phyloP scores from a whole-genome alignment of 768 basidiomycete genomes.

The Pleurotus djamor region DNA sequence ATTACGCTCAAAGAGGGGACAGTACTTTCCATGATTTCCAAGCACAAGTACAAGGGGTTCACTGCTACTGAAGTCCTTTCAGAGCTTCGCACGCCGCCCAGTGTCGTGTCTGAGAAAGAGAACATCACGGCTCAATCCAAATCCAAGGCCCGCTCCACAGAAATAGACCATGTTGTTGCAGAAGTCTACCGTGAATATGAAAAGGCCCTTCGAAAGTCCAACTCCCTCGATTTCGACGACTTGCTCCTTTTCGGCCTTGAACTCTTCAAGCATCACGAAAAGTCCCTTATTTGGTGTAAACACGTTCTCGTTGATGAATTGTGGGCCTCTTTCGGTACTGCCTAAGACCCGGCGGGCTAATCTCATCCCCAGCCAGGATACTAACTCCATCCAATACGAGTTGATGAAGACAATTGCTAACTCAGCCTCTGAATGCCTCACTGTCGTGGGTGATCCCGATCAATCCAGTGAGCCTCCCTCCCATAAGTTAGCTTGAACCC shows the following conservation, averaged over 20 bases:
- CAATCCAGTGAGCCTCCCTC: constrained; percentile 60
- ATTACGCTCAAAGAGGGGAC: constrained; percentile 53
- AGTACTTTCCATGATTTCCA: constrained; percentile 66
- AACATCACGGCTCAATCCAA: constrained; percentile 8
- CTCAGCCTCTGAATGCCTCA: constrained; percentile 46
- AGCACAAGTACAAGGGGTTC: constrained; percentile 68
- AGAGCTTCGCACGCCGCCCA: constrained; percentile 16
- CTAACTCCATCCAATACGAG: constrained; percentile 78
- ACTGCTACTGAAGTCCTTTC: constrained; percentile 44
- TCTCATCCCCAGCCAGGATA: constrained; percentile 58
- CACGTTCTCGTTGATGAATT: constrained; percentile 85
- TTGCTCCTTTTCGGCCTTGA: constrained; percentile 70
- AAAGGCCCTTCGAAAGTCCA: constrained; percentile 50
- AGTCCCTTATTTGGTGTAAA: constrained; percentile 54
- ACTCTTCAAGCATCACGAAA: constrained; percentile 50
- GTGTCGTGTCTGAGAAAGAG: constrained; percentile 2
- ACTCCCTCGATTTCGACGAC: constrained; percentile 88
- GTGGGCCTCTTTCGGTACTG: constrained; percentile 36
- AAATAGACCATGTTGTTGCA: constrained; percentile 39
- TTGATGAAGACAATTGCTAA: constrained; percentile 70
- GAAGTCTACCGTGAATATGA: constrained; percentile 70
- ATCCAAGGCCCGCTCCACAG: constrained; percentile 13
- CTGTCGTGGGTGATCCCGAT: constrained; percentile 89
- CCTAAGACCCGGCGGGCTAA: background rate
- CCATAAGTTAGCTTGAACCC: background rate